phyloP scores from a whole-genome alignment of 345 rosid genomes.

The Camelina hispida region DNA sequence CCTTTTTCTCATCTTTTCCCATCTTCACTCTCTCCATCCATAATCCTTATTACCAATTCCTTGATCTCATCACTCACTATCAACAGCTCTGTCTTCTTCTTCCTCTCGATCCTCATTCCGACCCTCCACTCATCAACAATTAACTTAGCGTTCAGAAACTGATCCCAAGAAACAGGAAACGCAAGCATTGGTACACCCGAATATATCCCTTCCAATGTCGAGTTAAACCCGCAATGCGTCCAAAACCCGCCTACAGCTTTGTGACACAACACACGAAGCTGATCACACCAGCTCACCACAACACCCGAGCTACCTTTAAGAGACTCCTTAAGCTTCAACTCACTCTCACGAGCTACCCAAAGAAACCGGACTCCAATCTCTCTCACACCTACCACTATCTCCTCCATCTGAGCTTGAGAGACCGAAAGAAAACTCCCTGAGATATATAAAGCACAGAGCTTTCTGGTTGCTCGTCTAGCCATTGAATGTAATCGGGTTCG shows the following conservation, averaged over 20 bases:
- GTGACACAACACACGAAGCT: conserved; percentile 59
- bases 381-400: conserved; percentile 46
- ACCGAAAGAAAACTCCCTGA: conserved; percentile 50
- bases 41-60: conserved; percentile 32
- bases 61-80: conserved; percentile 47
- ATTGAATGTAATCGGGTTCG: conserved; percentile 31
- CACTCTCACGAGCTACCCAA: conserved; percentile 55
- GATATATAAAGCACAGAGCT: conserved; percentile 53
- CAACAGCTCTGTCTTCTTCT: conserved; percentile 26
- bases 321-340: conserved; percentile 1
- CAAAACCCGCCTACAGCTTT: conserved; percentile 61
- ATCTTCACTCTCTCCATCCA: conserved; percentile 34
- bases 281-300: conserved; percentile 62
- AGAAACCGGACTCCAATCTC: conserved; percentile 47
- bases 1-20: conserved; percentile 29
- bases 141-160: conserved; percentile 51
- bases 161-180: conserved; percentile 59
- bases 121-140: conserved; percentile 64
- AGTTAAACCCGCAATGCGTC: conserved; percentile 78
- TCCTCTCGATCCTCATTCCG: conserved; percentile 50
- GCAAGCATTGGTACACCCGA: conserved; percentile 59
- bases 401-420: conserved; percentile 49
- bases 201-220: conserved; percentile 58
- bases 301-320: conserved; percentile 30
- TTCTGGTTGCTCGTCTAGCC: conserved; percentile 51